Conservation (phyloP, 441 rosid genomes). For the Isatis lusitanica region DNA sequence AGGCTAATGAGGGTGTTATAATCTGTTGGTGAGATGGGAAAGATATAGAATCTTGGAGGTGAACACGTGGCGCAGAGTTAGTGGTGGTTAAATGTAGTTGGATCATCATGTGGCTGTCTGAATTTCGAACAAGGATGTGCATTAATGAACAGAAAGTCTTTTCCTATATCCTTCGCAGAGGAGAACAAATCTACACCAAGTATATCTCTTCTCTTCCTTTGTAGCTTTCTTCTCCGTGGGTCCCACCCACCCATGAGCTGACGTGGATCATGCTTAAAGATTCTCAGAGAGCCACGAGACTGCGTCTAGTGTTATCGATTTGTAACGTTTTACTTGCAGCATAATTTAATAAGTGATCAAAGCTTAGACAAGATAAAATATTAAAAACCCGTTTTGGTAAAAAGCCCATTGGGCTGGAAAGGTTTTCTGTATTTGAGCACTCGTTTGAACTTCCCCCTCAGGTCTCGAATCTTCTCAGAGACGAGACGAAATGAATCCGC, state of each 20-base stretch:
- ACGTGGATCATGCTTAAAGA: constrained; percentile 6
- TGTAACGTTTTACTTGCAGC: not conserved
- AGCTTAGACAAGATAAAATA: not conserved
- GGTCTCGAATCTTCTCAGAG: not conserved
- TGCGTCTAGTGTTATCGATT: not conserved
- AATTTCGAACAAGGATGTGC: constrained; percentile 34
- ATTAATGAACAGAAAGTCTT: constrained; percentile 13
- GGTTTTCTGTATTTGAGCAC: not conserved
- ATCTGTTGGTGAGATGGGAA: constrained; percentile 30
- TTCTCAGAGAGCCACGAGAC: not conserved
- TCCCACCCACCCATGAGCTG: not conserved
- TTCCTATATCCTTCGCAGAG: not conserved
- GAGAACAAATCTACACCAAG: constrained; percentile 31
- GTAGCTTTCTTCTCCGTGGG: constrained; percentile 19
- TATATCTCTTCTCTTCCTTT: constrained; percentile 15
- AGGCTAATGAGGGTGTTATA: constrained; percentile 7
- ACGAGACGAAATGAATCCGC: constrained; percentile 36
- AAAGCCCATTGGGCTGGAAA: not conserved
- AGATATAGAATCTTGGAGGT: constrained; percentile 39
- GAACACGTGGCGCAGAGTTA: constrained; percentile 45
- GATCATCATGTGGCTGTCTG: constrained; percentile 60
- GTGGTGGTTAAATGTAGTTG: constrained; percentile 45
- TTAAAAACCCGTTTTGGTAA: too few species aligned
- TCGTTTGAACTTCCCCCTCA: not conserved
- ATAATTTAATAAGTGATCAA: too few species aligned